Base-by-base conservation (phyloP, 495 filamentous ascomycete species). In the Penicillium chermesinum region DNA sequence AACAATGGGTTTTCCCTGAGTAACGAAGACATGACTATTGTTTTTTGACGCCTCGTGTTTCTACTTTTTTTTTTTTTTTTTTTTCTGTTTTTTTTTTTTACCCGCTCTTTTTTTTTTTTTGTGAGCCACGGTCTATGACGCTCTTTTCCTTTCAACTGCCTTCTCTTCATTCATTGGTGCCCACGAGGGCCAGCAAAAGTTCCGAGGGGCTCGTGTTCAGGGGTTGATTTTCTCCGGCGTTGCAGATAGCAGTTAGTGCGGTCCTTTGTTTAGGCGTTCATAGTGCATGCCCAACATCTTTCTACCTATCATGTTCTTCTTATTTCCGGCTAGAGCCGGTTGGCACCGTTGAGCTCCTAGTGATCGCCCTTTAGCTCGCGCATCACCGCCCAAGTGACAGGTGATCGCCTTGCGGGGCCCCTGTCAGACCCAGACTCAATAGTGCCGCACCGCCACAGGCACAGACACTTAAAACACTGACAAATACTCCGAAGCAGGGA, bases 361-460 rank as follows among this genome's bases (percentile, higher is more conserved):
- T 49, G 52, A 54, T 54, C 52, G 45, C 34, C 48, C 32, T 16
- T 15, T 30, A 43, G 46, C 45, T 36, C 36, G 25, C 35, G 19
- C 38, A 21, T 41, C 38, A 50, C 50, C 50, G 50, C 41, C 42
- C 10, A 37, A 3, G 43, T 53, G 52, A 54, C 50, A 58, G 52
- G 10, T 46, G 58, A 54, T 61, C 54, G 49, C 20, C 52, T 14
- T 16, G 49, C 41, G 33, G 41, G 38, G 48, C 44, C 18, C 50
- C 48, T 52, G 46, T 55, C 46, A 49, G 15, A 61, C 58, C 53
- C 46, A 49, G 15, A 61, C 58, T 63, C 57, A 45, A 61, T 61
- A 63, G 54, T 50, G 38, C 36, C 46, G 57, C 57, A 61, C 60
- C 60, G 60, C 57, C 60, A 63, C 60, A 63, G 43, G 51, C 49